A percentile compares a stretch with the other conserved stretches of the same genome.
phyloP scores from a whole-genome alignment of 2,329 filamentous ascomycete species.

The Pleomassaria siparia region DNA sequence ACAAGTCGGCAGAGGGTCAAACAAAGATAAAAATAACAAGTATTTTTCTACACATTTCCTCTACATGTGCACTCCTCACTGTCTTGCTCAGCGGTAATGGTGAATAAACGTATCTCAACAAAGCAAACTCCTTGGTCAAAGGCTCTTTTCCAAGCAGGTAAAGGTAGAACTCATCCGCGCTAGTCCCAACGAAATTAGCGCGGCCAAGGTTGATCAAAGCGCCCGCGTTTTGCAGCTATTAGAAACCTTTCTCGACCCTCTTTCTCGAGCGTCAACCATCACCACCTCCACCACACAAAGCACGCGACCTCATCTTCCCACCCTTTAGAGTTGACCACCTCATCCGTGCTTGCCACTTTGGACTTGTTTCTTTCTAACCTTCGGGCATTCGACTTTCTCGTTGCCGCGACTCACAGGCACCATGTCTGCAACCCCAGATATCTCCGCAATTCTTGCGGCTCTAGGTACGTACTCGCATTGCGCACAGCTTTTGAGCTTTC shows the following conservation, averaged over 20 bases:
- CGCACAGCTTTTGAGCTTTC: background rate
- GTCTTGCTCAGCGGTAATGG: too few species aligned
- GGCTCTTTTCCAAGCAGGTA: too few species aligned
- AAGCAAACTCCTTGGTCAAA: too few species aligned
- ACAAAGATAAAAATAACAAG: too few species aligned
- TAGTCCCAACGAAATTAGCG: background rate
- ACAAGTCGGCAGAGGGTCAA: background rate
- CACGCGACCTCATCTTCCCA: background rate
- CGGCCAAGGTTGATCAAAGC: background rate
- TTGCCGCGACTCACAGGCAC: slow-evolving; percentile 13
- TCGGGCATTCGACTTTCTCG: background rate
- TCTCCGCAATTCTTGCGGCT: slow-evolving; percentile 43
- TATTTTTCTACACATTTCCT: too few species aligned
- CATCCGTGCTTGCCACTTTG: background rate
- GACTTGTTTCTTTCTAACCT: background rate
- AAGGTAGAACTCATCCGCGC: background rate
- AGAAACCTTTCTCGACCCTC: slow-evolving; percentile 1
- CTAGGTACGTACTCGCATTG: slow-evolving; percentile 31
- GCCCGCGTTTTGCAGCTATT: background rate
- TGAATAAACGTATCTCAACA: too few species aligned
- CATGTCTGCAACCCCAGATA: slow-evolving; percentile 41
- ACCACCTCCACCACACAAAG: slow-evolving; percentile 1
- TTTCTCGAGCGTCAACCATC: background rate
- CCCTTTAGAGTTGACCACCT: background rate
- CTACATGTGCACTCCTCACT: too few species aligned